Evolutionary conservation across 495 filamentous ascomycete genomes (phyloP).

Genomic region (Aspergillus heteromorphus): DNA sequence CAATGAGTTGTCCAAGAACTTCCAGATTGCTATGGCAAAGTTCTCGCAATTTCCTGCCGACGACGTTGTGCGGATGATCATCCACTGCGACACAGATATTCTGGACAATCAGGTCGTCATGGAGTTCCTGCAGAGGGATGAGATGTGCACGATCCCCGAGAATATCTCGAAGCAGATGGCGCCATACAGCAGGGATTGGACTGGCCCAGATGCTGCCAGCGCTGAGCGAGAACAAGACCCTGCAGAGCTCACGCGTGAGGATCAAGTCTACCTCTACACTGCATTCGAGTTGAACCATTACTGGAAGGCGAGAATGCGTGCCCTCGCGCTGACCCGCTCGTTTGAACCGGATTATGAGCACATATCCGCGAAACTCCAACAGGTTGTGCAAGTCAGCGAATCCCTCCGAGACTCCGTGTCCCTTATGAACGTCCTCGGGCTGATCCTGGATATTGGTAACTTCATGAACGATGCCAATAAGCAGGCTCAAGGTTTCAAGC

Average conservation of each 20-base stretch:
- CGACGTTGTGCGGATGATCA: conserved; percentile 83
- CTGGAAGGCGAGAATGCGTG: conserved; percentile 96
- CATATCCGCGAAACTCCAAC: conserved; percentile 70
- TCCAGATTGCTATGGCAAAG: conserved; percentile 90
- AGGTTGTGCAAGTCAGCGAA: conserved; percentile 82
- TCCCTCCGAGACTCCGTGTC: conserved; percentile 83
- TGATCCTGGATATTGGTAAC: conserved; percentile 96
- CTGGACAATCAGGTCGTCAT: conserved; percentile 92
- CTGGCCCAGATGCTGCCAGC: conserved; percentile 74
- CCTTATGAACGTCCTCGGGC: conserved; percentile 89
- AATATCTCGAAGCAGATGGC: conserved; percentile 87
- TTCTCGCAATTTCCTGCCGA: conserved; percentile 76
- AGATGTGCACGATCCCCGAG: conserved; percentile 86
- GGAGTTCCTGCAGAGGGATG: conserved; percentile 91
- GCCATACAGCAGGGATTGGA: conserved; percentile 95
- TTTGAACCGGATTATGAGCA: conserved; percentile 91
- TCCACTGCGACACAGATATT: conserved; percentile 89
- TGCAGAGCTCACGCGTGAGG: conserved; percentile 80
- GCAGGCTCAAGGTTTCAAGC: conserved; percentile 95
- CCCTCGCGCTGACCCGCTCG: conserved; percentile 75
- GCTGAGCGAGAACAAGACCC: conserved; percentile 85
- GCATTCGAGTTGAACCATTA: conserved; percentile 96
- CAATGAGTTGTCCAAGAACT: conserved; percentile 82
- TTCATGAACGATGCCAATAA: conserved; percentile 99
- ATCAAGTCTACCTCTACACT: conserved; percentile 90